phyloP scores from a whole-genome alignment of 176 grass and related monocot genomes.

The Dendrocalamus sinicus region DNA sequence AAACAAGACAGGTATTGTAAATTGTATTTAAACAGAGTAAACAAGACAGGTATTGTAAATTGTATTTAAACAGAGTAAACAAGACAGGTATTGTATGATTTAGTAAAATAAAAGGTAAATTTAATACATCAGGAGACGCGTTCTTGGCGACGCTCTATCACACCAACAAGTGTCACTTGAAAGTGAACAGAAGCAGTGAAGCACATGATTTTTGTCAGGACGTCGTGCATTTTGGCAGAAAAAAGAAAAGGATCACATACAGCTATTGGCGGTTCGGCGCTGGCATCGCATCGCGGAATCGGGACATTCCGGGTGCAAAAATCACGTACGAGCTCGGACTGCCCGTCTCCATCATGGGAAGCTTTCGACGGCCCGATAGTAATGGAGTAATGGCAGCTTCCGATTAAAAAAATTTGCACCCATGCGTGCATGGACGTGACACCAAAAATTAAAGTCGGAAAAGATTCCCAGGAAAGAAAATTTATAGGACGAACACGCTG shows the following conservation, averaged over 20 bases:
- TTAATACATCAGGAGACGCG: too few species aligned
- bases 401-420: not conserved
- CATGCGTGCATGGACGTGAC: conserved; percentile 8
- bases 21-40: too few species aligned
- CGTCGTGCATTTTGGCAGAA: not conserved
- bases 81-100: too few species aligned
- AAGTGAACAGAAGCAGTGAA: too few species aligned
- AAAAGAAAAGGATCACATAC: not conserved
- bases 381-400: not conserved
- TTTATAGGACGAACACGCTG: not conserved
- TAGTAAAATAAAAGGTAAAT: too few species aligned
- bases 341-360: not conserved
- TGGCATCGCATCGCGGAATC: not conserved
- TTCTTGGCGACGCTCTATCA: too few species aligned
- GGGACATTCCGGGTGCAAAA: not conserved
- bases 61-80: too few species aligned
- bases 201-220: not conserved
- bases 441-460: not conserved
- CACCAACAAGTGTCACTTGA: too few species aligned
- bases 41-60: too few species aligned
- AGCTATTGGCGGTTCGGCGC: not conserved
- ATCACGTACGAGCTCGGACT: not conserved
- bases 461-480: not conserved
- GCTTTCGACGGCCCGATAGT: not conserved
- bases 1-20: too few species aligned